Evolutionary conservation across 306 rosid genomes (phyloP).

Genomic region (Begonia masoniana): DNA sequence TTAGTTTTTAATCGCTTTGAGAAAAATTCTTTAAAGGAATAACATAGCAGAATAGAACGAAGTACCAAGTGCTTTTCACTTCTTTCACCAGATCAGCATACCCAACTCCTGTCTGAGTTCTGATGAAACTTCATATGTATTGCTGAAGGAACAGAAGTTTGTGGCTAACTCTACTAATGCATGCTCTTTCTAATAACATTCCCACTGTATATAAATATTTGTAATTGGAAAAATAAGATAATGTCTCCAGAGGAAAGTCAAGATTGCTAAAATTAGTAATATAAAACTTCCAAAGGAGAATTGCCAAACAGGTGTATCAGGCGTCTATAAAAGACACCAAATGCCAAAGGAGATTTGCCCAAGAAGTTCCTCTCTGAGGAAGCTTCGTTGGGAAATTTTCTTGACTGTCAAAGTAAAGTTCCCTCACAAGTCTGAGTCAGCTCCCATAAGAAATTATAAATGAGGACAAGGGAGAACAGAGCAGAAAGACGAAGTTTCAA

Average conservation of each 20-base stretch:
- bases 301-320: conserved; percentile 33
- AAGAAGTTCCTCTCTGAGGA: conserved; percentile 32
- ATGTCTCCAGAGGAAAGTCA: conserved; percentile 8
- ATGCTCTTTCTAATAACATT: neutral
- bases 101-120: conserved; percentile 10
- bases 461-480: conserved; percentile 42
- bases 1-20: conserved; percentile 3
- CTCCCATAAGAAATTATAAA: conserved; percentile 7
- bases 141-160: conserved; percentile 11
- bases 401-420: conserved; percentile 12
- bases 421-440: conserved; percentile 11
- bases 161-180: conserved; percentile 8
- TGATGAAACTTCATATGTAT: conserved; percentile 4
- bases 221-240: conserved; percentile 10
- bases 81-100: conserved; percentile 17
- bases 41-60: neutral
- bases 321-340: conserved; percentile 47
- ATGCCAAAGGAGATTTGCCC: conserved; percentile 99
- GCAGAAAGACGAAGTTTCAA: conserved; percentile 18
- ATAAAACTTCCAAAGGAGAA: conserved; percentile 49
- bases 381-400: conserved; percentile 24
- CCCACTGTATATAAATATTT: conserved; percentile 14
- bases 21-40: neutral
- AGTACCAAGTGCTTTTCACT: conserved; percentile 23
- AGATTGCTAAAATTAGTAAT: conserved; percentile 32